phyloP scores from a whole-genome alignment of 2,329 filamentous ascomycete species.

The Chrysoporthe austroafricana region DNA sequence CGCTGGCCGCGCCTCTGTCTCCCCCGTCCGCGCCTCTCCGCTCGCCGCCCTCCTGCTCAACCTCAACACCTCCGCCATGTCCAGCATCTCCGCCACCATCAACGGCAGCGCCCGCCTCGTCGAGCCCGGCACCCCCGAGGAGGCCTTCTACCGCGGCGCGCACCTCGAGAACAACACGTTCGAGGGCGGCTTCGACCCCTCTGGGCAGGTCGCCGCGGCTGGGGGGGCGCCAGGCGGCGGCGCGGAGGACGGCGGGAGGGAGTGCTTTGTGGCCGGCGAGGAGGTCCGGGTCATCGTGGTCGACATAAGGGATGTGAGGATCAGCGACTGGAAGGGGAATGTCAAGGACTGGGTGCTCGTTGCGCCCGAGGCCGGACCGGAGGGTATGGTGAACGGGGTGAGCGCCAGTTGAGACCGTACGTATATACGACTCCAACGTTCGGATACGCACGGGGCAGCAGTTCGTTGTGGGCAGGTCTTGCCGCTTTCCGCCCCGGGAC shows the following conservation, averaged over 20 bases:
- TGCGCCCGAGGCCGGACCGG: slow-evolving; percentile 36
- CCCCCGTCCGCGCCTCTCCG: slow-evolving; percentile 62
- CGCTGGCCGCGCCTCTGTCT: slow-evolving; percentile 54
- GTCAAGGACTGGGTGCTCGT: slow-evolving; percentile 75
- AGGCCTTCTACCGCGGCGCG: slow-evolving; percentile 78
- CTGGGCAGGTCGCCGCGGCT: slow-evolving; percentile 11
- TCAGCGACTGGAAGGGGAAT: slow-evolving; percentile 93
- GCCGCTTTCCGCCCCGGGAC: too few relatives aligned
- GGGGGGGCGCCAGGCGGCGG: slow-evolving; percentile 23
- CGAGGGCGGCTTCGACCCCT: slow-evolving; percentile 45
- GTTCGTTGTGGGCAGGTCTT: too few relatives aligned
- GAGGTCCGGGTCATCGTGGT: slow-evolving; percentile 89
- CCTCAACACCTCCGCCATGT: slow-evolving; percentile 86
- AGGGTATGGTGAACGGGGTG: slow-evolving; percentile 45
- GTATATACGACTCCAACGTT: too few relatives aligned
- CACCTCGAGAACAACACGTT: slow-evolving; percentile 95
- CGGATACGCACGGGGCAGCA: too few relatives aligned
- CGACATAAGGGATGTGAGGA: slow-evolving; percentile 79
- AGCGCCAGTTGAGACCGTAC: slow-evolving; percentile 30
- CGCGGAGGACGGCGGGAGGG: slow-evolving; percentile 56
- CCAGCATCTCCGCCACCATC: slow-evolving; percentile 89
- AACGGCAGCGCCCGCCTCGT: slow-evolving; percentile 83
- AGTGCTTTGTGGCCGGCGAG: slow-evolving; percentile 76
- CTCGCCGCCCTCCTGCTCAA: slow-evolving; percentile 85
- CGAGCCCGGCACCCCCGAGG: slow-evolving; percentile 74